Evolutionary conservation across 164 flowering plant genomes (phyloP).

Genomic region (Sextonia rubra): DNA sequence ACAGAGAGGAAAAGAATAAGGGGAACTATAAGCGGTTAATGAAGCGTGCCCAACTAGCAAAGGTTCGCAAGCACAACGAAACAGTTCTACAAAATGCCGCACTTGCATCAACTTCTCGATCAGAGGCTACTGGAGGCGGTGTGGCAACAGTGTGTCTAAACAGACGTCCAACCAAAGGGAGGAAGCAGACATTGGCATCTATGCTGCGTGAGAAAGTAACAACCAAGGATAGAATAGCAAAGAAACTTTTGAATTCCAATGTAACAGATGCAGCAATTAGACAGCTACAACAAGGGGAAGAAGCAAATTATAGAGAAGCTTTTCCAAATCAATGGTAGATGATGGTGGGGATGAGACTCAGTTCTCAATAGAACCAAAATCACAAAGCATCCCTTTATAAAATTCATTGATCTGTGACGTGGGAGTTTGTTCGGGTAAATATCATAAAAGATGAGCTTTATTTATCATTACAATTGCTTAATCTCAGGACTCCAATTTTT

Average conservation of each 20-base stretch:
- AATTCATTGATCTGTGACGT: neutral
- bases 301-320: conserved; percentile 67
- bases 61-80: conserved; percentile 79
- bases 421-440: neutral
- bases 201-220: conserved; percentile 81
- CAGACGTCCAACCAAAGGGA: conserved; percentile 20
- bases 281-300: conserved; percentile 48
- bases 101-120: conserved; percentile 73
- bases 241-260: conserved; percentile 49
- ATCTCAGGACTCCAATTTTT: neutral
- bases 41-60: conserved; percentile 76
- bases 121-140: conserved; percentile 45
- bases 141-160: conserved; percentile 16
- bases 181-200: conserved; percentile 62
- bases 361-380: neutral
- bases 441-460: neutral
- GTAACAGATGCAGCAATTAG: conserved; percentile 46
- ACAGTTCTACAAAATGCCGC: conserved; percentile 74
- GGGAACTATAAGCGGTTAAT: conserved; percentile 37
- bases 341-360: neutral
- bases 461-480: neutral
- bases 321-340: conserved; percentile 81
- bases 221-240: conserved; percentile 55
- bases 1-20: conserved; percentile 45
- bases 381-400: neutral